Percentiles rank a stretch among this genome's conserved stretches.
These are phyloP conservation scores for Galerina sulciceps DNA, from an alignment of 768 basidiomycete species.

Conservation along the genomic window DNA sequence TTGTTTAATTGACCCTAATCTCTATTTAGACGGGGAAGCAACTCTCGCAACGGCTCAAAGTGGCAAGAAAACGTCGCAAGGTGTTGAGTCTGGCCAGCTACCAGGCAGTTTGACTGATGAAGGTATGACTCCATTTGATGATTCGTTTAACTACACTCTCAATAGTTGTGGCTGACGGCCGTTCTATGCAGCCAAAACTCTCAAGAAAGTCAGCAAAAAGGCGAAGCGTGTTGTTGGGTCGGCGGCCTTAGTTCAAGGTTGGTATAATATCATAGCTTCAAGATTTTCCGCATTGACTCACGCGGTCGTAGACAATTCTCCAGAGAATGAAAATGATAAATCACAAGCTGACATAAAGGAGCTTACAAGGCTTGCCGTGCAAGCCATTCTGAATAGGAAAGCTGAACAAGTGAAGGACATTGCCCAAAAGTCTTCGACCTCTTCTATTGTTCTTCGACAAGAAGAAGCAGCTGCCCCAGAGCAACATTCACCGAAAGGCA, in stretches of 20 bases:
- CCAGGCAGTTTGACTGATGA: too few species aligned
- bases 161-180: not conserved
- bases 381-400: conserved; percentile 10
- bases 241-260: not conserved
- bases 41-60: too few species aligned
- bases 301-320: not conserved
- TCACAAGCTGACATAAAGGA: conserved; percentile 1
- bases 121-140: not conserved
- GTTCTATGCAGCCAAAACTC: not conserved
- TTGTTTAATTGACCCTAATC: too few species aligned
- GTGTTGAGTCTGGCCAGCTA: too few species aligned
- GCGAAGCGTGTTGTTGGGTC: not conserved
- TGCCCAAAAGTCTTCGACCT: not conserved
- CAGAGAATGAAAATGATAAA: not conserved
- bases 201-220: conserved; percentile 7
- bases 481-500: not conserved
- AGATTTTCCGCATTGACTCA: not conserved
- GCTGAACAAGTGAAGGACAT: not conserved
- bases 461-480: not conserved
- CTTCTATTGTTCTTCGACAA: not conserved
- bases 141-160: not conserved
- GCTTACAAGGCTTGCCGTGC: conserved; percentile 7
- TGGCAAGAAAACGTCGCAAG: too few species aligned
- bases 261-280: not conserved
- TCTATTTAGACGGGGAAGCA: too few species aligned